These are phyloP conservation scores for Spatholobus suberectus DNA, from an alignment of 306 rosid species.

Conservation along the genomic window DNA sequence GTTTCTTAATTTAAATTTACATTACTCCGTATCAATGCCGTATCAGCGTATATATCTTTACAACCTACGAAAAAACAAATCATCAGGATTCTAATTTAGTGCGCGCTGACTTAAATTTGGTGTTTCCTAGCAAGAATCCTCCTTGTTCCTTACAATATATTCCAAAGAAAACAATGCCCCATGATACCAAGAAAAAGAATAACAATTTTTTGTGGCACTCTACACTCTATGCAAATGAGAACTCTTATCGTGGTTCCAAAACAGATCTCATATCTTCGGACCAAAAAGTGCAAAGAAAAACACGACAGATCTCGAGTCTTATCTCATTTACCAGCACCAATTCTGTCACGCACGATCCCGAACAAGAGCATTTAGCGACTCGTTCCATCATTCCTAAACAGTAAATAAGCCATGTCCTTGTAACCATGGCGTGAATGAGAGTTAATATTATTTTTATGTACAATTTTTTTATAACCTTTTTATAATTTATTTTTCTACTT, in stretches of 20 bases:
- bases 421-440: no score
- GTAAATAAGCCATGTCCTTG: not conserved
- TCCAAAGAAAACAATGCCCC: no score
- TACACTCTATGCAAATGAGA: not conserved
- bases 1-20: not conserved
- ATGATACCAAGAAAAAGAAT: not conserved
- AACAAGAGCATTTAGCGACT: not conserved
- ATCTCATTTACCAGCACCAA: not conserved
- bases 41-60: not conserved
- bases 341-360: not conserved
- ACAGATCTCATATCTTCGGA: no score
- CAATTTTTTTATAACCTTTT: no score
- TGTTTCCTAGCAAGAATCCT: not conserved
- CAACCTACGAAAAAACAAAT: not conserved
- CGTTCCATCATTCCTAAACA: not conserved
- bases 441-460: no score
- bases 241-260: not conserved
- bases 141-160: not conserved
- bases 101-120: not conserved
- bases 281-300: no score
- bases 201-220: not conserved
- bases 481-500: no score
- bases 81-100: conserved; percentile 16
- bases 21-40: not conserved
- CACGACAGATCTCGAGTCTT: no score